A percentile compares a stretch with the other conserved stretches of the same genome.
phyloP scores from a whole-genome alignment of 1,139 yeast species.

The Schizosaccharomyces versatilis region DNA sequence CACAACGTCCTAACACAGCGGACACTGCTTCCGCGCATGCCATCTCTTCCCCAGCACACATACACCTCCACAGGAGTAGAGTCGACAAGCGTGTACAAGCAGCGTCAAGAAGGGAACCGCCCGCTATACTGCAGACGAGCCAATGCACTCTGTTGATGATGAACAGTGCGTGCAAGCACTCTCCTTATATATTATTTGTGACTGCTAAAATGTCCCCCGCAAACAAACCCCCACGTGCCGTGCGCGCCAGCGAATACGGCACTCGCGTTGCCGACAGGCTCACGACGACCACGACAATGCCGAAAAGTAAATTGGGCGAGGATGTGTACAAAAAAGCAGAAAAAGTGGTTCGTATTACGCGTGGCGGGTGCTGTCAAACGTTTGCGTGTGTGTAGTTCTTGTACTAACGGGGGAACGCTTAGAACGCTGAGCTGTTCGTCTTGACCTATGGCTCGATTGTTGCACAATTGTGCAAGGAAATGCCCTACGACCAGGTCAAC shows the following conservation, averaged over 20 bases:
- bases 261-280: too few relatives aligned
- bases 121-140: too few relatives aligned
- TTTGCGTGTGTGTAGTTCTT: neutral
- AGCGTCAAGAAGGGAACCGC: too few relatives aligned
- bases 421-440: slow-evolving; percentile 79
- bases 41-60: neutral
- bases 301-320: slow-evolving; percentile 45
- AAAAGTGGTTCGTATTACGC: slow-evolving; percentile 38
- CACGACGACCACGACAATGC: slow-evolving; percentile 20
- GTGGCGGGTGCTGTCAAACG: neutral
- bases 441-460: slow-evolving; percentile 87
- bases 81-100: too few relatives aligned
- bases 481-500: slow-evolving; percentile 55
- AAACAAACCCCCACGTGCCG: too few relatives aligned
- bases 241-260: too few relatives aligned
- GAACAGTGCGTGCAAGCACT: too few relatives aligned
- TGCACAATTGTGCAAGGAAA: slow-evolving; percentile 76
- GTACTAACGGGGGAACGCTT: neutral
- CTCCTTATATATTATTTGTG: neutral
- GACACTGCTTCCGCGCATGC: neutral
- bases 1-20: neutral
- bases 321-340: slow-evolving; percentile 87
- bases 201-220: neutral
- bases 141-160: too few relatives aligned
- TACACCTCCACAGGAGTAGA: neutral